Evolutionary conservation across 2,329 filamentous ascomycete species (phyloP), one percentile per base, ranked within the genome.

Genomic region (Periconia macrospinosa): DNA sequence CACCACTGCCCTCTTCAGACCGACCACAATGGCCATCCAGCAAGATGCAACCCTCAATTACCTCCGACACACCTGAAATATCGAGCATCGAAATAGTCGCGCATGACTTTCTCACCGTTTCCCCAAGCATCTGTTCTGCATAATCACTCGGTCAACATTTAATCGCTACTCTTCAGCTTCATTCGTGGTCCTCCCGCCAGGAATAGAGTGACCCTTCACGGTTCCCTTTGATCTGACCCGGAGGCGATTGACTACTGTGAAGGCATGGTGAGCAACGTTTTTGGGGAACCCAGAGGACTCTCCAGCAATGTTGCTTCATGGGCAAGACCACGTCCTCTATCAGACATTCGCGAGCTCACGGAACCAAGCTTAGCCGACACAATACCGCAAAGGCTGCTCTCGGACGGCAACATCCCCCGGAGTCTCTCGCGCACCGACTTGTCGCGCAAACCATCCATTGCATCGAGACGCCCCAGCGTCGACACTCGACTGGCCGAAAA

Each of bases 331-430:
- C 74, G 78, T 44, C 77, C 78, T 43, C 62, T 81, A 27, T 81
- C 78, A 42, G 78, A 81, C 57, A 81, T 81, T 52, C 75, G 78
- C 55, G 78, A 80, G 59, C 67, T 79, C 58, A 81, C 78, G 11
- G 78, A 80, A 61, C 77, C 78, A 27, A 79, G 76, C 56, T 60
- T 80, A 19, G 72, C 71, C 17, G 76, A 79, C 13, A 58, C 67
- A 1, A 60, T 70, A 52, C 68, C 69, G 18, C 63, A 60, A 45
- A 68, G 65, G 35, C 61, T 65, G 20, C 54, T 65, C 23, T 59
- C 63, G 11, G 65, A 68, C 11, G 56, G 52, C 40, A 50, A 46
- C 15, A 45, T 66, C 8, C 52, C 50, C 41, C 61, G 58, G n/a
- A 68, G 60, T 44, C 53, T 57, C 14, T 72, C 71, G 41, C 57